Base-by-base conservation (phyloP, 2,329 filamentous ascomycete species). In the Cladobotryum protrusum region DNA sequence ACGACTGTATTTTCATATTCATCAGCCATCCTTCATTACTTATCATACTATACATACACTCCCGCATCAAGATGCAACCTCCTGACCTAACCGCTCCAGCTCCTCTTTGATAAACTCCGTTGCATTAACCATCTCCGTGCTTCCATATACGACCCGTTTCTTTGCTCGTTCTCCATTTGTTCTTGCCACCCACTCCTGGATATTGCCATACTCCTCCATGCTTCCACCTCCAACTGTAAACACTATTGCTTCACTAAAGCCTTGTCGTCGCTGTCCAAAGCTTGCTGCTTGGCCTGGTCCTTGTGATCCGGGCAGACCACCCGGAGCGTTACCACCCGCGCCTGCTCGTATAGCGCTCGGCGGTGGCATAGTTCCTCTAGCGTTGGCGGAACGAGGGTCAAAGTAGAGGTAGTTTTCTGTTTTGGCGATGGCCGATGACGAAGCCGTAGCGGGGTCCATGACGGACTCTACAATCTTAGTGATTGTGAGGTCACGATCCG, bases 381-480 rank as follows among this genome's bases (percentile, higher is more conserved):
- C 93, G 63, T 96, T 96, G 29, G 92, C 88, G 56, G 87, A 95
- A 47, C 92, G 83, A 1, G 93, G 93, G 64, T 99, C 95, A 65
- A 96, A 99, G 75, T 96, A 99, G 29, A 97, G 81, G 63, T 96
- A 99, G 61, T 88, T 86, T 65, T 99, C 93, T 1, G 93, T 97
- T 74, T 96, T 97, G 53, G 89, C 87, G 57, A 99, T 93, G 20
- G 93, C 93, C 20, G 87, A 92, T 5, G 89, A 92, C 4, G 89
- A 89, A 3, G 93, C 92, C 11, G 89, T 83, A 42, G 89, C 80
- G 0, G 93, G 93, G 63, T 99, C 93, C 92, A 99, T 99, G 61
- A 99, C 85, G 1, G 89, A 95, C 68, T 99, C 93, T 37, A 93
- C 92, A 63, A 99, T 96, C 71, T 97, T 97, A 50, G 95, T 99